phyloP scores from a whole-genome alignment of 345 rosid species.

The Gossypium raimondii region DNA sequence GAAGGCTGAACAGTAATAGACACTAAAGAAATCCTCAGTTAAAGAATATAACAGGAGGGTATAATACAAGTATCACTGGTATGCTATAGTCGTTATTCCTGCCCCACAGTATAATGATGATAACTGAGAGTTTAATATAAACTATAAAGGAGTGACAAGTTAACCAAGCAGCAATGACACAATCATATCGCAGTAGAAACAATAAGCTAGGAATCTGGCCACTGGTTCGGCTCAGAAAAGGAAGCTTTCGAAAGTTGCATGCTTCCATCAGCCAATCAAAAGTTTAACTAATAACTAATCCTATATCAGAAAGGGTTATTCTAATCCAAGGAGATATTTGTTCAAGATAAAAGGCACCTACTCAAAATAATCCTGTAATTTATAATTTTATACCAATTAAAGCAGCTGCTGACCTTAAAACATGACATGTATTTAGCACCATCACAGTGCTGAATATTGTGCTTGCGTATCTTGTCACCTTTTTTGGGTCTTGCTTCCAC shows the following conservation, averaged over 20 bases:
- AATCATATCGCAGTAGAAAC: background rate
- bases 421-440: constrained; percentile 90
- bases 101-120: background rate
- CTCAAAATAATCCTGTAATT: constrained; percentile 7
- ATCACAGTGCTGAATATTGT: constrained; percentile 53
- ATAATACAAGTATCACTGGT: background rate
- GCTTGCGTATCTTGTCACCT: constrained; percentile 48
- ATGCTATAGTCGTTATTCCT: background rate
- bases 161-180: background rate
- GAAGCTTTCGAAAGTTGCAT: background rate
- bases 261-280: background rate
- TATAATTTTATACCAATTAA: constrained; percentile 14
- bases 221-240: background rate
- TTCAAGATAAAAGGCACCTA: constrained; percentile 3
- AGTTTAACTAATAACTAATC: background rate
- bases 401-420: constrained; percentile 61
- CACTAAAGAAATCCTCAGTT: background rate
- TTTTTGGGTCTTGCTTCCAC: constrained; percentile 32
- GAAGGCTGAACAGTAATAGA: background rate
- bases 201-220: background rate
- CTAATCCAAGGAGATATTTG: constrained; percentile 9
- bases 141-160: background rate
- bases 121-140: background rate
- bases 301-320: background rate
- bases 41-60: background rate